Percentiles rank a stretch among this genome's conserved stretches.
phyloP scores from a whole-genome alignment of 352 stramenopile species.

The Globisporangium ultimum region DNA sequence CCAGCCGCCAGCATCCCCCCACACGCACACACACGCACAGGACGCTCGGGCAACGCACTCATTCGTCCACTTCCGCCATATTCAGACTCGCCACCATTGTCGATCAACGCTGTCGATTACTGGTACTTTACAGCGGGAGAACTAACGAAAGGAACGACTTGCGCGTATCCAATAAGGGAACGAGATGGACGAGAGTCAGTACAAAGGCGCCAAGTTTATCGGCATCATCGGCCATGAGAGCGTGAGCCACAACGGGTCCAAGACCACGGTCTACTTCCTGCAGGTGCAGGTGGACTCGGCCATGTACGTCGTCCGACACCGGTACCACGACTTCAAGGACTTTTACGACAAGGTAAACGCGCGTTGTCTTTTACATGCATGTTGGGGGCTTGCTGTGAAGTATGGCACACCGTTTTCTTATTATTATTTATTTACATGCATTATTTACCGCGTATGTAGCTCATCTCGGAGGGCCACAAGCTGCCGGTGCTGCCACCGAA shows the following conservation, averaged over 20 bases:
- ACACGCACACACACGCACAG: too few species aligned
- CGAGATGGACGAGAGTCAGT: constrained; percentile 36
- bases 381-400: too few species aligned
- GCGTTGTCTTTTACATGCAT: neutral
- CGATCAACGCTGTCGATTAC: too few species aligned
- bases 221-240: constrained; percentile 86
- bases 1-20: neutral
- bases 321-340: constrained; percentile 88
- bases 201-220: constrained; percentile 73
- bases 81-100: too few species aligned
- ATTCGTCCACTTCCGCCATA: too few species aligned
- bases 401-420: too few species aligned
- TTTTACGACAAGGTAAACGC: constrained; percentile 75
- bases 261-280: constrained; percentile 85
- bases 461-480: constrained; percentile 70
- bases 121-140: too few species aligned
- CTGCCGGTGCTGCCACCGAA: constrained; percentile 81
- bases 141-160: neutral
- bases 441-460: constrained; percentile 29
- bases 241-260: constrained; percentile 83
- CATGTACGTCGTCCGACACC: constrained; percentile 81
- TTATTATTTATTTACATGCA: too few species aligned
- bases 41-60: too few species aligned
- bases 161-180: neutral
- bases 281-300: constrained; percentile 72